Conservation (phyloP, 441 rosid genomes). For the Erodium chrysanthum region DNA sequence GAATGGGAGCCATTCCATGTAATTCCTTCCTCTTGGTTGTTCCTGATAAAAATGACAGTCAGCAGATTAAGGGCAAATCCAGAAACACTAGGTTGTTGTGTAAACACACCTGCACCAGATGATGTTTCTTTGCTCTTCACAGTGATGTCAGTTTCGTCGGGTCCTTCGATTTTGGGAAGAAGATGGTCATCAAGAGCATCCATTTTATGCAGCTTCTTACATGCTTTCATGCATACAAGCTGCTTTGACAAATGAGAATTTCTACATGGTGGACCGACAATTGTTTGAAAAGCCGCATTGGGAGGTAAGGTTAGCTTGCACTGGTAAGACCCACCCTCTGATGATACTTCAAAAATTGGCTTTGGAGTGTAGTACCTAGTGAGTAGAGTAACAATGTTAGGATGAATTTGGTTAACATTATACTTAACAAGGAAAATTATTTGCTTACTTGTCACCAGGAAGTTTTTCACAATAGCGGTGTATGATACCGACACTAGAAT, state of each 20-base stretch:
- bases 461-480: constrained; percentile 38
- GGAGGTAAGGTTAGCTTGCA: too few species aligned
- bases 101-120: constrained; percentile 49
- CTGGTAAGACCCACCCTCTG: too few species aligned
- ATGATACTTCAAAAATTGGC: too few species aligned
- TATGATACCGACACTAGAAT: constrained; percentile 45
- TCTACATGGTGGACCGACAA: constrained; percentile 17
- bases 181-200: constrained; percentile 47
- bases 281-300: too few species aligned
- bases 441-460: constrained; percentile 45
- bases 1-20: constrained; percentile 55
- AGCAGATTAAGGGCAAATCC: background rate
- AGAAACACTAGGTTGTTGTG: background rate
- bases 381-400: too few species aligned
- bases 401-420: too few species aligned
- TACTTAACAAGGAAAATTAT: too few species aligned
- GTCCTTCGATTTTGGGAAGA: constrained; percentile 29
- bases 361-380: too few species aligned
- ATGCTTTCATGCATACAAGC: constrained; percentile 58
- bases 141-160: constrained; percentile 23
- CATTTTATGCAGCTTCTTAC: constrained; percentile 55
- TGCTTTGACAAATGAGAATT: constrained; percentile 49
- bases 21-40: constrained; percentile 86
- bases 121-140: constrained; percentile 33
- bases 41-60: constrained; percentile 32